Base-by-base conservation (phyloP, 257 asterid genomes). In the Solanum commersonii region DNA sequence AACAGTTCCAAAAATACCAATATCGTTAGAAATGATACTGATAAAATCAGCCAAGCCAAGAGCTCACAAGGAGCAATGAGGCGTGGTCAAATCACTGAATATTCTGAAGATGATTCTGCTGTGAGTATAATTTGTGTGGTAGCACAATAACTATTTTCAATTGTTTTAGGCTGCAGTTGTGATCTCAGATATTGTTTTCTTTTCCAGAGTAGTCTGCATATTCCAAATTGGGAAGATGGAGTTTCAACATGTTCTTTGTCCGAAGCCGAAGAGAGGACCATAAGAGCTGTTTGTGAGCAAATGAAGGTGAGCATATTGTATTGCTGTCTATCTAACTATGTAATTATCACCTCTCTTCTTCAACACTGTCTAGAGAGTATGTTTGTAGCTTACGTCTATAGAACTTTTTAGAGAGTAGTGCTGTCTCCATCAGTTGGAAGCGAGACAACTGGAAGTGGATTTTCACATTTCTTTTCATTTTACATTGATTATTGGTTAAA, bases 41-140 rank as follows among this genome's bases (percentile, higher is more conserved):
- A 89, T 77, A 76, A 59, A 25, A 82, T 23, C 84, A 91, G 90
- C 84, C 90, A 67, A 56, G 65, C 67, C n/a, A 92, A 83, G 90
- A 89, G 87, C 87, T 89, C 89, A 23, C 90, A 91, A 87, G 82
- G 63, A 33, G 86, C 87, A 38, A 87, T 20, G 38, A 52, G 18
- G 68, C 89, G 25, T 84, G 90, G 89, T 89, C 92, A 89, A 91
- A 92, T 89, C 59, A 86, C 85, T 82, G 94, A 92, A 89, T 91
- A 92, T 91, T 96, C 98, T 33, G 98, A 95, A 93, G 98, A 95
- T 87, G 96, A 95, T 83, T 94, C 98, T 88, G 92, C 93, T 88
- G 99, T 96, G 90, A 95, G 98, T 92, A 86, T 87, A 44, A 74
- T 82, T 87, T 89, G 42, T 71, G 35, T 87, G 70, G 68, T 84